These are phyloP conservation scores for Saccharomyces hybrid DNA, from an alignment of 1,139 yeast genomes.

Conservation along the genomic window DNA sequence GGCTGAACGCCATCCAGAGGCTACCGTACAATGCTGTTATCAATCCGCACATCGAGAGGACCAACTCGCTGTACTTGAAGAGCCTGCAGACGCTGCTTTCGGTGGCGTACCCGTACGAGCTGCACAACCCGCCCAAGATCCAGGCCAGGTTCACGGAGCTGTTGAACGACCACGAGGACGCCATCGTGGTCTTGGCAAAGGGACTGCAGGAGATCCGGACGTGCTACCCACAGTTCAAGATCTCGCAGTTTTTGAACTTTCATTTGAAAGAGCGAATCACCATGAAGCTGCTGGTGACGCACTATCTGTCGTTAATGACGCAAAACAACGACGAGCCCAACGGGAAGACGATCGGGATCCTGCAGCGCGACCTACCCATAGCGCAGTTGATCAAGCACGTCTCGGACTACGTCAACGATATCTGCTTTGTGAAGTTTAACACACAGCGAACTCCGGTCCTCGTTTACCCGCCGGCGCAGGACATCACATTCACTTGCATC, in stretches of 20 bases:
- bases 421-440: conserved; percentile 76
- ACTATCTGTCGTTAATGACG: conserved; percentile 57
- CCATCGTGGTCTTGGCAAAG: conserved; percentile 67
- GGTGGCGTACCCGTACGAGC: conserved; percentile 38
- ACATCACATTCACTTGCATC: conserved; percentile 61
- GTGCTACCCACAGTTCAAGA: conserved; percentile 42
- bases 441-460: conserved; percentile 33
- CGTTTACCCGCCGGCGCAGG: conserved; percentile 43
- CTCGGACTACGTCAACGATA: conserved; percentile 70
- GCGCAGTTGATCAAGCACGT: conserved; percentile 53
- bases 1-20: conserved; percentile 60
- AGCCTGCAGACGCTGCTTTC: conserved; percentile 59
- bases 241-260: conserved; percentile 59
- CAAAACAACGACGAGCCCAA: conserved; percentile 2
- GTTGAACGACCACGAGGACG: conserved; percentile 72
- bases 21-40: conserved; percentile 78
- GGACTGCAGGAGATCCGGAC: conserved; percentile 73
- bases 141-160: conserved; percentile 48
- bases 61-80: conserved; percentile 62
- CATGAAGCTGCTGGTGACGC: conserved; percentile 78
- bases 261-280: conserved; percentile 79
- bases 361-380: conserved; percentile 57
- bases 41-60: conserved; percentile 83
- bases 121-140: conserved; percentile 48
- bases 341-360: conserved; percentile 48